Evolutionary conservation across 148 eudicot genomes (phyloP).

Genomic region (Heliosperma pusillum): DNA sequence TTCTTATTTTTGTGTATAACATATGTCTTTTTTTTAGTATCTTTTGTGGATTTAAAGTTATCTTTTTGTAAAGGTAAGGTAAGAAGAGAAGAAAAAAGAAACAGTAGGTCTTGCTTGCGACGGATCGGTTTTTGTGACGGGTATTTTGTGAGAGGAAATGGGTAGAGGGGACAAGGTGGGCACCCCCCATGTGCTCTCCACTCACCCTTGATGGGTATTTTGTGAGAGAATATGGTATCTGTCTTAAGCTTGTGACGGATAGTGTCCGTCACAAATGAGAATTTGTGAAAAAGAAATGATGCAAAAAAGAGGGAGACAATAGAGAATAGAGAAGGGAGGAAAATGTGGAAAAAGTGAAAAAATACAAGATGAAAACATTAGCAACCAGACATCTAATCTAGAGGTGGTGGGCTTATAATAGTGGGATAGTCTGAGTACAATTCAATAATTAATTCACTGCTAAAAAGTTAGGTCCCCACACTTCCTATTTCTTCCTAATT

Average conservation of each 20-base stretch:
- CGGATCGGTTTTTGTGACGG: too few relatives aligned
- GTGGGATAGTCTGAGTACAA: constrained; percentile 23
- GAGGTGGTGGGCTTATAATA: constrained; percentile 9
- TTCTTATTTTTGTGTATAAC: too few relatives aligned
- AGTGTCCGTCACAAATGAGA: too few relatives aligned
- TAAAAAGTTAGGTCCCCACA: constrained; percentile 35
- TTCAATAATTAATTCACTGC: constrained; percentile 26
- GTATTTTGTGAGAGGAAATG: too few relatives aligned
- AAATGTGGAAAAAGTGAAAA: constrained; percentile 25
- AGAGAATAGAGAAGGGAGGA: constrained; percentile 28
- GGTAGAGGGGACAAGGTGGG: too few relatives aligned
- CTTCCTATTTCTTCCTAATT: neutral
- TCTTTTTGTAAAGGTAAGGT: neutral
- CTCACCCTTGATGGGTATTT: too few relatives aligned
- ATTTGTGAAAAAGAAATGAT: constrained; percentile 3
- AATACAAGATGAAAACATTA: constrained; percentile 18
- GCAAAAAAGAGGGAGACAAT: constrained; percentile 19
- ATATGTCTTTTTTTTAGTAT: too few relatives aligned
- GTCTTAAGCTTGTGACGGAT: too few relatives aligned
- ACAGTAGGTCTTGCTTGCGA: too few relatives aligned
- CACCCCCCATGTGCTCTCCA: too few relatives aligned
- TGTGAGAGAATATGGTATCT: too few relatives aligned
- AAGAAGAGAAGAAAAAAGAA: too few relatives aligned
- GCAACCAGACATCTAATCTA: constrained; percentile 18
- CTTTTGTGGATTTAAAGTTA: neutral